phyloP scores from a whole-genome alignment of 306 rosid species.

The Prunus salicina region DNA sequence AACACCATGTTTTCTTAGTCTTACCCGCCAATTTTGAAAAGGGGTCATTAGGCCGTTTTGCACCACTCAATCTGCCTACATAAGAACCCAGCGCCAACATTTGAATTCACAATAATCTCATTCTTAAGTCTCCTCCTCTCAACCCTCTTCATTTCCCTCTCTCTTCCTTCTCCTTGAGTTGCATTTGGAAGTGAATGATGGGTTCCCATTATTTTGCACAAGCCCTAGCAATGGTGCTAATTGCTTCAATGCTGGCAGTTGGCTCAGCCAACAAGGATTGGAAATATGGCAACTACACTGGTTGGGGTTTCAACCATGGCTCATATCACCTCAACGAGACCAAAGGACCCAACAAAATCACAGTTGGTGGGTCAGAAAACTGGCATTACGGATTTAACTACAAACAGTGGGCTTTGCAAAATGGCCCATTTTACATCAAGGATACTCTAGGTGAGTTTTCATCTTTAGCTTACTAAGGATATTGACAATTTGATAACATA shows the following conservation, averaged over 20 bases:
- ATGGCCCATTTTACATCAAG: conserved; percentile 47
- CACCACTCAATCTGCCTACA: conserved; percentile 25
- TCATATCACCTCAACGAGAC: background rate
- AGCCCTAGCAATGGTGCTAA: conserved; percentile 9
- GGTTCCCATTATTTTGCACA: conserved; percentile 14
- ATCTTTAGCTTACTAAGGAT: background rate
- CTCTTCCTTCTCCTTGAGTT: background rate
- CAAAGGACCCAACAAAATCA: conserved; percentile 25
- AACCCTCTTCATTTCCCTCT: background rate
- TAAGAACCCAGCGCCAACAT: background rate
- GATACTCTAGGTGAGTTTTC: conserved; percentile 54
- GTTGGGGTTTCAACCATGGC: conserved; percentile 9
- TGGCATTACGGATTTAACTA: conserved; percentile 62
- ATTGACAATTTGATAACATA: background rate
- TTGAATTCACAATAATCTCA: background rate
- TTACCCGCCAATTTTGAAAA: conserved; percentile 17
- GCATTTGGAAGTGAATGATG: conserved; percentile 15
- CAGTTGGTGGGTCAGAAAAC: conserved; percentile 50
- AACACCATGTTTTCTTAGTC: too few species aligned
- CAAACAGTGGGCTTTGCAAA: conserved; percentile 47
- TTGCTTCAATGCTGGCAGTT: conserved; percentile 25
- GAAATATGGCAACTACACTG: conserved; percentile 27
- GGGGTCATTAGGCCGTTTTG: conserved; percentile 24
- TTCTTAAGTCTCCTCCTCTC: background rate
- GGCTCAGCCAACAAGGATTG: conserved; percentile 41